Conservation (phyloP, 2,329 filamentous ascomycete genomes). For the Hirsutella minnesotensis region DNA sequence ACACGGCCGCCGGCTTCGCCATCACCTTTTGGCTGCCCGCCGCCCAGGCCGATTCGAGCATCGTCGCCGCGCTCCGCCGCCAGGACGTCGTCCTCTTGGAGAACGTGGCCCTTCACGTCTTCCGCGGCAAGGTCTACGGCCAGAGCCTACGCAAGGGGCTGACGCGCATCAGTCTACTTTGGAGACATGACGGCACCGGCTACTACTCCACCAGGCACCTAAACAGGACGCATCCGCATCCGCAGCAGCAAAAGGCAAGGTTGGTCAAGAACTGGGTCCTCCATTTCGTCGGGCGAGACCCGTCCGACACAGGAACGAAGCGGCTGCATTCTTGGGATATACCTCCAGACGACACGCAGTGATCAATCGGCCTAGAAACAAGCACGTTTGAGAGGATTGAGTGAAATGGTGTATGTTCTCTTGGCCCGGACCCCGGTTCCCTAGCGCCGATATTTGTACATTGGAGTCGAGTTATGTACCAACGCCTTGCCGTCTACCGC, state of each 20-base stretch:
- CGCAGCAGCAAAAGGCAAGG: constrained; percentile 50
- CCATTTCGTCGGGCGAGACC: constrained; percentile 47
- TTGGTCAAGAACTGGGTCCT: constrained; percentile 66
- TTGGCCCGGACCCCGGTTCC: too few relatives aligned
- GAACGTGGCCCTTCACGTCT: constrained; percentile 68
- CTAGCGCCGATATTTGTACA: too few relatives aligned
- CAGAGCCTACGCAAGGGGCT: constrained; percentile 64
- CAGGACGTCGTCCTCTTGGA: constrained; percentile 71
- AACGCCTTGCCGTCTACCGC: neutral
- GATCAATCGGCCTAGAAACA: constrained; percentile 3
- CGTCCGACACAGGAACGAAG: constrained; percentile 6
- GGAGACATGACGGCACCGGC: constrained; percentile 37
- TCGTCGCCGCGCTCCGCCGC: constrained; percentile 39
- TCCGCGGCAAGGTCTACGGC: constrained; percentile 68
- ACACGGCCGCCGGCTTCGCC: constrained; percentile 68
- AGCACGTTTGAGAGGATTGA: too few relatives aligned
- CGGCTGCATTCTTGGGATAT: constrained; percentile 22
- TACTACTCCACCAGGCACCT: constrained; percentile 44
- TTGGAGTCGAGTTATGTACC: too few relatives aligned
- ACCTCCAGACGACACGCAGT: constrained; percentile 29
- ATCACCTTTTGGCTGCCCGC: constrained; percentile 70
- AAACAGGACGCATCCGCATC: constrained; percentile 20
- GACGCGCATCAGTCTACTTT: constrained; percentile 58
- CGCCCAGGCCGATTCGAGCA: constrained; percentile 18
- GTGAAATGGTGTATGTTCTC: too few relatives aligned